Conservation (phyloP, 148 eudicot genomes). For the Rhododendron ovatum region DNA sequence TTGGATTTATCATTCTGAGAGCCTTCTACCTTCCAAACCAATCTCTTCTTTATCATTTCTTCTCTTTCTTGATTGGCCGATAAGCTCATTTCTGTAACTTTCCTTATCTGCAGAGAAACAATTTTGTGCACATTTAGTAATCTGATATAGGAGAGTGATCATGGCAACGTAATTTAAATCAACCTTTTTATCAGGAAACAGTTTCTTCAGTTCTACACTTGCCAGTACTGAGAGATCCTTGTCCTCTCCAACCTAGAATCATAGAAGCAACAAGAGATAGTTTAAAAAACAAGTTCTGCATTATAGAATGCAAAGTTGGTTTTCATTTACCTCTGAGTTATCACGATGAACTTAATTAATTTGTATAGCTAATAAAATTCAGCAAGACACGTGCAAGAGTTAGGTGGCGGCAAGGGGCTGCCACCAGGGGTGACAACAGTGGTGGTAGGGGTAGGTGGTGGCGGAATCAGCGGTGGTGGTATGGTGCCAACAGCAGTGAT, state of each 20-base stretch:
- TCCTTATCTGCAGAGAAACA: slow-evolving; percentile 22
- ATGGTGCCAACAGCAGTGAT: neutral
- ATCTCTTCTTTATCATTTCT: slow-evolving; percentile 68
- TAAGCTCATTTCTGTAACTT: slow-evolving; percentile 41
- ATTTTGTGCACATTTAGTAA: neutral
- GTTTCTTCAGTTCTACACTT: slow-evolving; percentile 62
- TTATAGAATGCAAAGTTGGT: neutral
- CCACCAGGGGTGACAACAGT: neutral
- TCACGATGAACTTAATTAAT: neutral
- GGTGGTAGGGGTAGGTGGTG: neutral
- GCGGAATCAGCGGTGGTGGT: neutral
- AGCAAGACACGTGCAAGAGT: neutral
- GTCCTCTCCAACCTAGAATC: slow-evolving; percentile 78
- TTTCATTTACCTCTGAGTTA: neutral
- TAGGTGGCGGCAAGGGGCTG: neutral
- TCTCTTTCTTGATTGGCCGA: slow-evolving; percentile 85
- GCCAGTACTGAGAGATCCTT: slow-evolving; percentile 72
- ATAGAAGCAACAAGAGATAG: neutral
- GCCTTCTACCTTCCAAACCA: slow-evolving; percentile 72
- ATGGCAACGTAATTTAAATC: neutral
- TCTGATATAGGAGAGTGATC: neutral
- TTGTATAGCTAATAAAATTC: neutral
- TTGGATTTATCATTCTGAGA: slow-evolving; percentile 28
- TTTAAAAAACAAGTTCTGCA: neutral
- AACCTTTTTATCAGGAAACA: slow-evolving; percentile 75